Evolutionary conservation across 345 rosid genomes (phyloP), one percentile per base, ranked within the genome.

Genomic region (Brassica juncea): DNA sequence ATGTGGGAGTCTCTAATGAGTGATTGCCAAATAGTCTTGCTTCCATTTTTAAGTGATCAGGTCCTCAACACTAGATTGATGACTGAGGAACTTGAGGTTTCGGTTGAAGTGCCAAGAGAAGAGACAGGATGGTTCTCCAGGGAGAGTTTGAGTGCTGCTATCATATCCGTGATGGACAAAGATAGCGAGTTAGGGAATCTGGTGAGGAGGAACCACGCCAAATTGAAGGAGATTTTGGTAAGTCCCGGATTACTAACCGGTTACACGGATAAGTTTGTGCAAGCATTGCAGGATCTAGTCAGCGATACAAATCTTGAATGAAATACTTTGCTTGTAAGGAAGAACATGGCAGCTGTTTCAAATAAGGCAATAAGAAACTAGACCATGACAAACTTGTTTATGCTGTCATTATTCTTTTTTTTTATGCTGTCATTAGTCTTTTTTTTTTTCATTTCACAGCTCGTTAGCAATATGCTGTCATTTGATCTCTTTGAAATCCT

Each of bases 171-270:
- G 49, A 42, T 42, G 49, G 49, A 9, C 14, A 3, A 42, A 42
- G 49, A 11, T 10, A 42, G 49, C 49, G 4, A 42, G n/a, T 3
- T 42, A 42, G 49, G 89, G 42, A 31, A 61, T 42, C 49, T 42
- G 60, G 72, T 86, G 37, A 88, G 49, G 49, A 42, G 49, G n/a
- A 42, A 42, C n/a, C 49, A 42, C 49, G 1, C n/a, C 14, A 10
- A 10, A 42, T 42, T 42, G 49, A 42, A 42, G 49, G 49, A 42
- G 49, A 42, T 3, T 42, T 42, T 42, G 49, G 55, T 12, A 3
- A 47, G 55, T 47, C 55, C 16, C 4, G 15, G 55, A 14, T 14
- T 47, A 47, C 1, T 47, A 14, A 47, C 55, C 55, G 55, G 55
- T 47, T 47, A 47, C 55, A 47, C 55, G 0, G 16, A 47, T 14